Conservation (phyloP, 2,329 filamentous ascomycete species). For the Arachnomyces sp. region DNA sequence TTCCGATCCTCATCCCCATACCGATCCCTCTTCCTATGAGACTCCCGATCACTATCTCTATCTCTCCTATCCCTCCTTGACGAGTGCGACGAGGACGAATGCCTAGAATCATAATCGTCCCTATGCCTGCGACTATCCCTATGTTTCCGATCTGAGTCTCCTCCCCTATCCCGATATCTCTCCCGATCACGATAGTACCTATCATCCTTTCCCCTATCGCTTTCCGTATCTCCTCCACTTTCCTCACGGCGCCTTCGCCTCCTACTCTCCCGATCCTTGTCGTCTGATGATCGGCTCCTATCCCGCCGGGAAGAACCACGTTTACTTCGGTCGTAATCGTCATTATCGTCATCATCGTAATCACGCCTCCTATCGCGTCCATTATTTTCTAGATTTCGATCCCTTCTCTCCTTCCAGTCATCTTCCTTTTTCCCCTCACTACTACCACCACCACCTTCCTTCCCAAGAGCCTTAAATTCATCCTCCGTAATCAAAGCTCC, state of each 20-base stretch:
- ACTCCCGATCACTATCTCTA: conserved; percentile 23
- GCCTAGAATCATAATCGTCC: conserved; percentile 25
- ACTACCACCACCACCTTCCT: conserved; percentile 42
- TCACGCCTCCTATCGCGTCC: conserved; percentile 29
- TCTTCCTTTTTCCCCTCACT: conserved; percentile 33
- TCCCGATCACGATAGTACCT: conserved; percentile 25
- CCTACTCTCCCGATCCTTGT: conserved; percentile 15
- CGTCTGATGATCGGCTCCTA: conserved; percentile 27
- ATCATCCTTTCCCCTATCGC: conserved; percentile 24
- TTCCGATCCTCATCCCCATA: conserved; percentile 10
- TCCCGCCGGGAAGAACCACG: conserved; percentile 32
- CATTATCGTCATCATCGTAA: conserved; percentile 24
- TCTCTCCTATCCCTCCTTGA: conserved; percentile 25
- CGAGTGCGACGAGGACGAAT: conserved; percentile 23
- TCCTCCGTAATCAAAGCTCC: conserved; percentile 57
- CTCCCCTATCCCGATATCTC: conserved; percentile 21
- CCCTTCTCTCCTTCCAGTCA: conserved; percentile 39
- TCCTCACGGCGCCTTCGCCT: conserved; percentile 32
- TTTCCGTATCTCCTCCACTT: conserved; percentile 21
- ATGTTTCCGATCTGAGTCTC: conserved; percentile 21
- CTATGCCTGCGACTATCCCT: conserved; percentile 15
- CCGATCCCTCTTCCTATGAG: conserved; percentile 19
- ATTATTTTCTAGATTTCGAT: conserved; percentile 36
- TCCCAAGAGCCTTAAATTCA: conserved; percentile 47
- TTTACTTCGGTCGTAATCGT: conserved; percentile 28